Evolutionary conservation across 345 rosid genomes (phyloP).

Genomic region (Lenwebbia sp.): DNA sequence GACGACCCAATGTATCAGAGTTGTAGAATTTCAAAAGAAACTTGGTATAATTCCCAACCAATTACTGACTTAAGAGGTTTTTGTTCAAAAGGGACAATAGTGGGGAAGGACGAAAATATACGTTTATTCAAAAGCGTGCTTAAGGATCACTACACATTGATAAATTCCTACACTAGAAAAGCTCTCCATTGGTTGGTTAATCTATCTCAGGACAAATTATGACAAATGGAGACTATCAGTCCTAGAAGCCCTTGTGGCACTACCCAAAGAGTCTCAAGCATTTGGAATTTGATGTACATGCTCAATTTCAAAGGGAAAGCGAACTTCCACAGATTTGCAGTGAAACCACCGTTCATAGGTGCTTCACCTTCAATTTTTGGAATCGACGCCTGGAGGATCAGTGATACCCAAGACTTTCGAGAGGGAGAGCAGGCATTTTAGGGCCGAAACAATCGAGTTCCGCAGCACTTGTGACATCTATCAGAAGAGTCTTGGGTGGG

Average conservation of each 20-base stretch:
- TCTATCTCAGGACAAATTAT: conserved; percentile 57
- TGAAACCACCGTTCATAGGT: no score
- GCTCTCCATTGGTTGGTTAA: conserved; percentile 75
- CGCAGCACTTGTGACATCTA: conserved; percentile 36
- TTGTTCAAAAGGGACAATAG: conserved; percentile 46
- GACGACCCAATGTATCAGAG: conserved; percentile 46
- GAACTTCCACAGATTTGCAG: no score
- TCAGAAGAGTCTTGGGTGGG: conserved; percentile 74
- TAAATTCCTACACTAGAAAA: conserved; percentile 43
- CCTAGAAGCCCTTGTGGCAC: conserved; percentile 71
- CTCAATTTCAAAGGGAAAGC: conserved; percentile 1
- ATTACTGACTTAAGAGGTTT: conserved; percentile 72
- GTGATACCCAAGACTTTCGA: no score
- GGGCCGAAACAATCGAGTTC: conserved; percentile 62
- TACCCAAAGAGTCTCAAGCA: conserved; percentile 61
- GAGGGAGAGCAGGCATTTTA: not conserved
- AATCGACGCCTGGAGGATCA: conserved; percentile 16
- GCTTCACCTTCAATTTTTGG: no score
- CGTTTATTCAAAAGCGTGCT: conserved; percentile 65
- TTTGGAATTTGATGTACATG: conserved; percentile 79
- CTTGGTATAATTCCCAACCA: conserved; percentile 44
- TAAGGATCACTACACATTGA: conserved; percentile 42
- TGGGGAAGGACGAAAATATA: conserved; percentile 50
- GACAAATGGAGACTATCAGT: conserved; percentile 76
- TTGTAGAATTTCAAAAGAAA: conserved; percentile 70